These are phyloP conservation scores for Syzygium oleosum DNA, from an alignment of 345 rosid species.

Conservation along the genomic window DNA sequence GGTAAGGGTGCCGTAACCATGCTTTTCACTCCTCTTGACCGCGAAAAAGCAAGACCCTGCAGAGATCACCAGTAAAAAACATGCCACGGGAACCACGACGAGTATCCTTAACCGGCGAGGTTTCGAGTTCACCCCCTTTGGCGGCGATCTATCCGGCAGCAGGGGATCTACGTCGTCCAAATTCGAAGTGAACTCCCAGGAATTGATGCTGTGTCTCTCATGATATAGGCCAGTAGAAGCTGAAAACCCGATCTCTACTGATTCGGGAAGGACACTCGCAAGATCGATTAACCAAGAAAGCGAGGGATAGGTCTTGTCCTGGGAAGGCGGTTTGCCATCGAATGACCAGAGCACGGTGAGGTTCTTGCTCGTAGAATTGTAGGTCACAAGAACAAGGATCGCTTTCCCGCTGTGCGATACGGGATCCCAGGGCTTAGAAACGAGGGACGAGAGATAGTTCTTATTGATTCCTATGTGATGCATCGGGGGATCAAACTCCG, in stretches of 20 bases:
- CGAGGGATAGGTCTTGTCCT: not conserved
- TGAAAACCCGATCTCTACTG: not conserved
- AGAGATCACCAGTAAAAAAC: not conserved
- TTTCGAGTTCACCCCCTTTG: not conserved
- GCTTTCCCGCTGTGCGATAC: not conserved
- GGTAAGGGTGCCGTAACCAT: not conserved
- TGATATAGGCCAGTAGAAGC: accelerated
- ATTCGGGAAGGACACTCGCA: not conserved
- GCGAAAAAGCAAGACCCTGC: not conserved
- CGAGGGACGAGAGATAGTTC: accelerated
- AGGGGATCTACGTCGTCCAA: not conserved
- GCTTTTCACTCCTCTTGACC: not conserved
- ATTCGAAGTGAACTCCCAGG: not conserved
- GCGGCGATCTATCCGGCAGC: not conserved
- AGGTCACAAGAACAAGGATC: not conserved
- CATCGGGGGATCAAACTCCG: accelerated
- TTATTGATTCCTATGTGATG: not conserved
- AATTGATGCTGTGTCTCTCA: not conserved
- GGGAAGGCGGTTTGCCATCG: not conserved
- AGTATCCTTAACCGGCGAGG: not conserved
- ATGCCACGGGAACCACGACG: not conserved
- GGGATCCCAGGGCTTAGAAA: not conserved
- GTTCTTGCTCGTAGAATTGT: not conserved
- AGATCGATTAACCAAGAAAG: not conserved
- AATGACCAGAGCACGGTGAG: not conserved